Base-by-base conservation (phyloP, 2,329 filamentous ascomycete genomes). In the Sordariomycetes sp. region DNA sequence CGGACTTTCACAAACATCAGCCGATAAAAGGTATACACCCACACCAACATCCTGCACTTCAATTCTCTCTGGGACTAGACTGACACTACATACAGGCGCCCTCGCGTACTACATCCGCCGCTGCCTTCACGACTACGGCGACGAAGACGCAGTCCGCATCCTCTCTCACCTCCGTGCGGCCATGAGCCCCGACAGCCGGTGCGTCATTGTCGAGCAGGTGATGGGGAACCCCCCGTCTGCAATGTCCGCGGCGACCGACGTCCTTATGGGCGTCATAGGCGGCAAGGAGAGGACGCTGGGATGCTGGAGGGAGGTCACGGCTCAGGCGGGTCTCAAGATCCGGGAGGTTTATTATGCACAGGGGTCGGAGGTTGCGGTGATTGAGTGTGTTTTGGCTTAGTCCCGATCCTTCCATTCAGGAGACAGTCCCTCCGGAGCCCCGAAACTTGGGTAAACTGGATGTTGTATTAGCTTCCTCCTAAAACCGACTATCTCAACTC, bases 61-160 rank as follows among this genome's bases (percentile, higher is more conserved):
- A n/a, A n/a, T n/a, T n/a, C n/a, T n/a, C n/a, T n/a, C n/a, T n/a
- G n/a, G 28, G 28, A 32, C 28, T 32, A 4, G 28, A 32, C 36
- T 39, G 36, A 39, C 36, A 17, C 17, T 39, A 4, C 17, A 3
- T 10, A 2, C 24, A 70, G 69, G 66, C 4, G 70, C 71, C 17
- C 58, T 67, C 25, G 60, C 70, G 13, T 73, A 73, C 61, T 68
- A 64, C 62, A 68, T 69, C 57, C 65, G 64, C 55, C 66, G 68
- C 7, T 68, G 67, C 51, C 65, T 73, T 1, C 71, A 73, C 58
- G 67, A 73, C 57, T 73, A 70, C 58, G 60, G 65, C 24, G 69
- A 72, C 55, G 62, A 65, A 6, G 62, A 61, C 20, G 64, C 62
- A 34, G 63, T 66, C 1, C 55, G 61, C 24, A 71, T 72, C 1